These are phyloP conservation scores for Pseudodiploospora longispora DNA, from an alignment of 2,329 filamentous ascomycete genomes.

Conservation along the genomic window DNA sequence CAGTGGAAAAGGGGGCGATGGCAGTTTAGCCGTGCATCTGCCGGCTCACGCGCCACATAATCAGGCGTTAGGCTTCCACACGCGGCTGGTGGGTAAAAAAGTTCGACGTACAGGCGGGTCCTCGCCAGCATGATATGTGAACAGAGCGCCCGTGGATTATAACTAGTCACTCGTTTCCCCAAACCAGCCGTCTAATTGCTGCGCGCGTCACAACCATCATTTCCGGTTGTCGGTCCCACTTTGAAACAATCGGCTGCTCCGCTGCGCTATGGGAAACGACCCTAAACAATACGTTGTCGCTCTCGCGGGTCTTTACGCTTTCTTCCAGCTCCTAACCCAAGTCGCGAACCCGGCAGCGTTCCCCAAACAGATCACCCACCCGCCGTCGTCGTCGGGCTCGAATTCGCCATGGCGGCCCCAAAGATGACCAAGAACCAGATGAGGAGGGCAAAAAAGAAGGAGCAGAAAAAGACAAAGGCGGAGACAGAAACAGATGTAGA, in stretches of 20 bases:
- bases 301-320: conserved; percentile 25
- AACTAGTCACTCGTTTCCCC: too few species aligned
- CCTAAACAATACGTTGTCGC: conserved; percentile 28
- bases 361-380: conserved; percentile 17
- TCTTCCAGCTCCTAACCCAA: conserved; percentile 29
- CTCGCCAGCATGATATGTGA: too few species aligned
- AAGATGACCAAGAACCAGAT: conserved; percentile 94
- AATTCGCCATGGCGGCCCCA: conserved; percentile 47
- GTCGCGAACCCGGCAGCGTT: conserved; percentile 21
- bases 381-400: conserved; percentile 18
- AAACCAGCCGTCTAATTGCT: too few species aligned
- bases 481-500: conserved; percentile 30
- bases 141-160: too few species aligned
- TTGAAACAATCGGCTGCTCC: conserved; percentile 5
- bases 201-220: not conserved
- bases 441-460: conserved; percentile 89
- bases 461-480: conserved; percentile 63
- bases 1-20: too few species aligned
- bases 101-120: too few species aligned
- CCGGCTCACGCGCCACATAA: not conserved
- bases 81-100: too few species aligned
- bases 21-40: too few species aligned
- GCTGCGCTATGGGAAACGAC: conserved; percentile 26
- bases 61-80: not conserved
- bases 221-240: not conserved